Evolutionary conservation across 2,329 filamentous ascomycete species (phyloP).

Genomic region (Dactylellina sp.): DNA sequence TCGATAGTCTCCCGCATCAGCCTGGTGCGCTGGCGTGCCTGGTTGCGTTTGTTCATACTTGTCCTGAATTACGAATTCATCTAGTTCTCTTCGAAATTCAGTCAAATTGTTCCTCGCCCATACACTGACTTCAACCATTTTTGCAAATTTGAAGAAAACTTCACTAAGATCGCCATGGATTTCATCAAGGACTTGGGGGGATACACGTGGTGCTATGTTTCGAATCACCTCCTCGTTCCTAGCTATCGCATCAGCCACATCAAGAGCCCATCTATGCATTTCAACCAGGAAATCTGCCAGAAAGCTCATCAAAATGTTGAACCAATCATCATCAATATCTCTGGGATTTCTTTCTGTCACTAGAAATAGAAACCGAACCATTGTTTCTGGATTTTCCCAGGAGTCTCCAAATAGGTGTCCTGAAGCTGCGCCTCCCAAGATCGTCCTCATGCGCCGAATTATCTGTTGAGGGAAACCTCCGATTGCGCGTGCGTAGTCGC

Average conservation of each 20-base stretch:
- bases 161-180: background rate
- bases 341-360: background rate
- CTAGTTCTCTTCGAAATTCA: constrained; percentile 11
- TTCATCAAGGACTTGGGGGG: background rate
- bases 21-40: constrained; percentile 2
- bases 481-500: constrained; percentile 4
- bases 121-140: background rate
- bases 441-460: background rate
- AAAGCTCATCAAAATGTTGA: constrained; percentile 8
- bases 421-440: background rate
- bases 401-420: background rate
- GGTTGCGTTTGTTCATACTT: constrained; percentile 1
- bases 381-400: background rate
- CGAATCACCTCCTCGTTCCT: background rate
- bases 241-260: background rate
- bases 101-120: constrained; percentile 1
- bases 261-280: background rate
- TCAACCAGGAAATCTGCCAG: background rate
- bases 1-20: background rate
- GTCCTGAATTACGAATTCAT: background rate
- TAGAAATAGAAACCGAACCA: constrained; percentile 30
- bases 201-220: background rate
- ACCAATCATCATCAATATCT: constrained; percentile 33
- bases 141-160: background rate
- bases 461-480: constrained; percentile 1